Base-by-base conservation (phyloP, 2,329 filamentous ascomycete species). In the Cladosporium oxysporum region DNA sequence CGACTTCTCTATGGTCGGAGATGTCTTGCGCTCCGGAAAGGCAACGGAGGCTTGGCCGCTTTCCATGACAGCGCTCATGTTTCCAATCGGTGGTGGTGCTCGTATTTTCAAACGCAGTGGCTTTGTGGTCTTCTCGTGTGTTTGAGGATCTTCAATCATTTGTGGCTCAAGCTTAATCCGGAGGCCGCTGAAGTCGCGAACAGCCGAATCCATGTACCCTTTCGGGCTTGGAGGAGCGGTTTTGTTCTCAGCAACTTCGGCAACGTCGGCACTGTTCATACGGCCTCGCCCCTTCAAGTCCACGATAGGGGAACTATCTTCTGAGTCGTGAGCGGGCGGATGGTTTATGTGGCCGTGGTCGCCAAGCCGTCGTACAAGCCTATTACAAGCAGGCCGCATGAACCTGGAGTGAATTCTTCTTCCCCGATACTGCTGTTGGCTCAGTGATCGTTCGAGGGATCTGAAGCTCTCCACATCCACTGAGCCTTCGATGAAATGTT, bases 391-490 rank as follows among this genome's bases (percentile, higher is more conserved):
- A 0, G 86, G 84, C 47, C 87, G 79, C 87, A 89, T 89, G 68
- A 87, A 89, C 55, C 86, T 82, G 0, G 85, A 86, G 71, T 89
- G 87, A 0, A 83, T 79, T 50, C 83, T 80, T 31, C 83, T 81
- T 0, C 87, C 87, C 2, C 49, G 31, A 0, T 85, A 81, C 72
- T 89, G 87, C 67, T 88, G 85, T 69, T 88, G 86, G 52, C 83
- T 84, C 68, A 89, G 88, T 3, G 84, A 87, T 67, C 84, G 83
- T 70, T 87, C 86, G 2, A 90, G 73, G 0, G 85, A 84, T 70
- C 88, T 89, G 76, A 88, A 89, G 1, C 84, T 84, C 71, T 88
- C 85, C 1, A 88, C 83, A 72, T 89, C 87, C 5, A 8, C n/a
- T n/a, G 82, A 81, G 44, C 86, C 84, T 73, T 90, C 87, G 37